phyloP scores from a whole-genome alignment of 108 stramenopile genomes.

The Thalassiosira profunda region DNA sequence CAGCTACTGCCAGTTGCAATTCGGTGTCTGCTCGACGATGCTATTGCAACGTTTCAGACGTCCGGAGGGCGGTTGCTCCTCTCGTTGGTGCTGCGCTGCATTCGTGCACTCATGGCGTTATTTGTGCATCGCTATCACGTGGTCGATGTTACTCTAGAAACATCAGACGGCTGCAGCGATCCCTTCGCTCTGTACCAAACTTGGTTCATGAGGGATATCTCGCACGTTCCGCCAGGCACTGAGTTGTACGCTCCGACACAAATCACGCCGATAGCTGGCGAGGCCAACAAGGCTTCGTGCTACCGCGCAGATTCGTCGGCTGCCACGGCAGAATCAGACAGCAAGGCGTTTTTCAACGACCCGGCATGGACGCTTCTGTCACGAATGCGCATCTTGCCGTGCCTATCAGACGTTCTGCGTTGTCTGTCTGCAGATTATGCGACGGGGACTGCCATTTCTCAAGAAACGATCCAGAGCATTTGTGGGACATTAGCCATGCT shows the following conservation, averaged over 20 bases:
- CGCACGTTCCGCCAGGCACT: constrained; percentile 60
- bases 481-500: constrained; percentile 82
- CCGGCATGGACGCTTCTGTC: constrained; percentile 90
- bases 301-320: constrained; percentile 81
- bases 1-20: constrained; percentile 74
- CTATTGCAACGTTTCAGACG: constrained; percentile 33
- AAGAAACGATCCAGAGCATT: constrained; percentile 51
- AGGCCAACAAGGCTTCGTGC: constrained; percentile 41
- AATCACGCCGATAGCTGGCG: constrained; percentile 42
- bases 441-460: constrained; percentile 21
- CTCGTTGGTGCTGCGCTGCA: constrained; percentile 57
- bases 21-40: constrained; percentile 82
- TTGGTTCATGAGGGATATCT: constrained; percentile 73
- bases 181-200: constrained; percentile 48
- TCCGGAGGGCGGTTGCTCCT: constrained; percentile 52
- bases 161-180: constrained; percentile 3
- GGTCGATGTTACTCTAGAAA: constrained; percentile 28
- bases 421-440: constrained; percentile 37
- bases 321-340: constrained; percentile 75
- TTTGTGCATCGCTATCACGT: constrained; percentile 72
- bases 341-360: constrained; percentile 77
- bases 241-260: constrained; percentile 60
- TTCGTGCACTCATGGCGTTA: constrained; percentile 61
- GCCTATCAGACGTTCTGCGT: constrained; percentile 57
- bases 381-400: constrained; percentile 86